phyloP scores from a whole-genome alignment of 495 filamentous ascomycete genomes.

The Parathielavia hyrcaniae region DNA sequence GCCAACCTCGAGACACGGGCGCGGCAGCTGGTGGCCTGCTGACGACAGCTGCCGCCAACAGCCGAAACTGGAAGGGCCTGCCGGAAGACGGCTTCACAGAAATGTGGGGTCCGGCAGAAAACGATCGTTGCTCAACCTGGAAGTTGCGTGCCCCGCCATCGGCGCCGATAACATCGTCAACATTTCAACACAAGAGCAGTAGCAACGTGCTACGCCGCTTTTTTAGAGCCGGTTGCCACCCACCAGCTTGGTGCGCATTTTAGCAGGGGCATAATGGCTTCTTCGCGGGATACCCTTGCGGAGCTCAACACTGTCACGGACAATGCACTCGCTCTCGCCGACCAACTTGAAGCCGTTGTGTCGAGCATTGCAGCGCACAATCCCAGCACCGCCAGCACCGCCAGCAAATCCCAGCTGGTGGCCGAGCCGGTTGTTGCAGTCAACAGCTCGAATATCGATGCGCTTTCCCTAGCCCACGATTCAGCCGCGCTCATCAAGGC shows the following conservation, averaged over 20 bases:
- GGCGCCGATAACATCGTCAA: not conserved
- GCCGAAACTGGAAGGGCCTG: not conserved
- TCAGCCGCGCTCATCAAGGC: conserved; percentile 63
- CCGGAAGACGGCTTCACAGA: not conserved
- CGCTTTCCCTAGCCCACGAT: conserved; percentile 53
- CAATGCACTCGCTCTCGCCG: conserved; percentile 29
- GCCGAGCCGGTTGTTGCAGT: conserved; percentile 4
- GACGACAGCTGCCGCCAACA: conserved; percentile 9
- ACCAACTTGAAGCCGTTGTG: conserved; percentile 35
- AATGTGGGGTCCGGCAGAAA: not conserved
- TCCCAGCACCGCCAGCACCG: not conserved
- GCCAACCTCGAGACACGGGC: conserved; percentile 19
- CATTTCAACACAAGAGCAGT: not conserved
- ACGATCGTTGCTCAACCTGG: not conserved
- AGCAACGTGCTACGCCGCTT: no score
- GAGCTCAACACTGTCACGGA: conserved; percentile 24
- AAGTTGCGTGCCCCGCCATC: conserved; percentile 6
- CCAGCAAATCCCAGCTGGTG: conserved; percentile 1
- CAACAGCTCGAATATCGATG: conserved; percentile 34
- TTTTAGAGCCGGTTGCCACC: no score
- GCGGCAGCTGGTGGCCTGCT: conserved; percentile 15
- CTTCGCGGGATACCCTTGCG: conserved; percentile 19
- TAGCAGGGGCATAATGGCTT: conserved; percentile 16
- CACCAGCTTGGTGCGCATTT: not conserved
- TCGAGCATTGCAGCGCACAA: conserved; percentile 25